phyloP scores from a whole-genome alignment of 208 protist genomes.

The Crithidia fasciculata region DNA sequence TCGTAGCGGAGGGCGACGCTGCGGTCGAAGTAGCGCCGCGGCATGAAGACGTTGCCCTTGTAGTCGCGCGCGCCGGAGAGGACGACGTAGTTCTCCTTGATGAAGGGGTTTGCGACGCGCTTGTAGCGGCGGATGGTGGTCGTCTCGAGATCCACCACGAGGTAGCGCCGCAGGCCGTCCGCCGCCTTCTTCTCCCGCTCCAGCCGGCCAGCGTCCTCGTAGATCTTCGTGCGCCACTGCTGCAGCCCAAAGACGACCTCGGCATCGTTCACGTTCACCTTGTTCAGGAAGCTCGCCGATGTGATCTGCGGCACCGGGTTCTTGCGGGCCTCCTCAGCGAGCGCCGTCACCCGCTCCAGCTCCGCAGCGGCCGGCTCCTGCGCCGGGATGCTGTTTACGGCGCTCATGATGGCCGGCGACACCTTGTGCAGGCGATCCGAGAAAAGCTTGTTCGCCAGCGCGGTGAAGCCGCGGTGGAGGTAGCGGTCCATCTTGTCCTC shows the following conservation, averaged over 20 bases:
- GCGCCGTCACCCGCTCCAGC: conserved; percentile 36
- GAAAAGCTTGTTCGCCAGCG: conserved; percentile 89
- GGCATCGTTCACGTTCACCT: conserved; percentile 87
- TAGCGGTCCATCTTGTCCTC: conserved; percentile 79
- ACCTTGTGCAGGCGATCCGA: conserved; percentile 85
- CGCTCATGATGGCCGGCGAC: conserved; percentile 73
- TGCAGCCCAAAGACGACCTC: conserved; percentile 90
- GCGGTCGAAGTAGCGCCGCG: conserved; percentile 81
- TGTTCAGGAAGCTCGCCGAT: conserved; percentile 82
- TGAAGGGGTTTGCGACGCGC: conserved; percentile 92
- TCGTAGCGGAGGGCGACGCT: conserved; percentile 84
- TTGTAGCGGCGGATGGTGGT: conserved; percentile 90
- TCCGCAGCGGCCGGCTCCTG: conserved; percentile 52
- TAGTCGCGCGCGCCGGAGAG: conserved; percentile 89
- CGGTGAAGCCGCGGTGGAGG: conserved; percentile 80
- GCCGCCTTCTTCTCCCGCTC: conserved; percentile 73
- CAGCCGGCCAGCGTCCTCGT: conserved; percentile 78
- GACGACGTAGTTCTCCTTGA: conserved; percentile 89
- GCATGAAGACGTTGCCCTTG: conserved; percentile 89
- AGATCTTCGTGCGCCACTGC: conserved; percentile 88
- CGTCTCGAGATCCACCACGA: conserved; percentile 91
- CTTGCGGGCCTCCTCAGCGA: conserved; percentile 50
- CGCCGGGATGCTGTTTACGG: conserved; percentile 76
- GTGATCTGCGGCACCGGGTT: conserved; percentile 76
- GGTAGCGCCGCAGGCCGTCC: conserved; percentile 66